Evolutionary conservation across 768 basidiomycete genomes (phyloP), one percentile per base, ranked within the genome.

Genomic region (Rhodotorula kratochvilovae): DNA sequence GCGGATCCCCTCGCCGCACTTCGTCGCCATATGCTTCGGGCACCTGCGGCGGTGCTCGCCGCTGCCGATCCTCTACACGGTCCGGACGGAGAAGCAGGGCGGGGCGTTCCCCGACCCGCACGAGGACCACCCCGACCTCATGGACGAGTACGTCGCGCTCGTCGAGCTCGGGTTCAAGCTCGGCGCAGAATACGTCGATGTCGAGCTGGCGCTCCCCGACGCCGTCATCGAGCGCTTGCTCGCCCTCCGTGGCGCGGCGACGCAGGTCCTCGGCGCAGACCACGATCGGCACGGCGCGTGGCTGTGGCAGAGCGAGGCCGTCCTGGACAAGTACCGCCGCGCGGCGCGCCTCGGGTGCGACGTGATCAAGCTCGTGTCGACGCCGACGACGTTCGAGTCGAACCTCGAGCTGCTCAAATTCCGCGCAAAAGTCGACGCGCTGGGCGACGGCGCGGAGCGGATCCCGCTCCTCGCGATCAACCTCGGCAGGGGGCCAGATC

Each of bases 101-200:
- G 94, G 95, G 11, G 84, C 87, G 12, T 93, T 92, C 85, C 92
- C 94, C 0, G 88, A 94, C 78, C 82, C 84, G 35, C 86, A 87
- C 0, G 81, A 85, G 61, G 85, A 87, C 59, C 87, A 89, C 71
- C 89, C 88, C 5, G 83, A 83, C 42, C 86, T 87, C 0, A 81
- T 86, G 60, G 85, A 86, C 61, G 87, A 89, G 72, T 89, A 88
- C 16, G 84, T 89, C 63, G 86, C 87, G 35, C 85, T 95, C 21
- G 83, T 93, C 77, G 82, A 85, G 48, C 85, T 92, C 62, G 93
- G 88, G 8, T 80, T 95, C 48, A 87, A 88, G 63, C 81, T 90
- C 54, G 93, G 89, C 19, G 87, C 90, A 58, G 95, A 97, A 80
- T 99, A 92, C 79, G 80, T 97, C 73, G 95, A 99, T 73, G 85